Evolutionary conservation across 371 early-diverging fungal genomes (phyloP), one percentile per base, ranked within the genome.

Genomic region (Apophysomyces ossiformis): DNA sequence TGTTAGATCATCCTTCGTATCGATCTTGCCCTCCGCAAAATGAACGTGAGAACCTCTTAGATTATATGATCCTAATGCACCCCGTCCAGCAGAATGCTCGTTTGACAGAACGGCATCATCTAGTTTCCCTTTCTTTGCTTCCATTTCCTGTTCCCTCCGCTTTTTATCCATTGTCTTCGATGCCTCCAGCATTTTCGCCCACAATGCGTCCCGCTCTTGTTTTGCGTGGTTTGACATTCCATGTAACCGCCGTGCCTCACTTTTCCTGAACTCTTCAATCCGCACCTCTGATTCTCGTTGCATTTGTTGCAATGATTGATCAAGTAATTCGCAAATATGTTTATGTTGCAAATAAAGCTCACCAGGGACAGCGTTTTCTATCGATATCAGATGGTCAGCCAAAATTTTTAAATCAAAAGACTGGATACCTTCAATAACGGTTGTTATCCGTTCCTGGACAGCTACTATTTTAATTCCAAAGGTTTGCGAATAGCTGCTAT

Each of bases 111-210:
- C 43, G 32, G 36, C 6, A 15, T 15, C 13, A 38, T 18, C 36
- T 18, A 37, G 5, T 9, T 32, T 39, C 4, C 38, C 16, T 57
- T 56, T n/a, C 8, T 50, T n/a, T 21, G 7, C 21, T 5, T 21
- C 21, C n/a, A 50, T 11, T 50, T 16, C 21, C 36, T 39, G 38
- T 43, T 64, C 45, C 15, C 38, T 32, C 44, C 39, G 44, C 46
- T 54, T 44, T 43, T 72, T 60, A 11, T 65, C 60, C 4, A 72
- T 63, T 2, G 73, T 69, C 39, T 64, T 64, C 16, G 67, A 63
- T 36, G 65, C 69, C 39, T 71, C 69, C 37, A 75, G 58, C 41
- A 77, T 74, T 11, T 67, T 69, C 32, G 68, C 74, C 76, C 78
- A 81, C 21, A 81, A 43, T 8, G 63, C n/a, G 0, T 68, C 54